Conservation (phyloP, 1,284 basidiomycete species). For the Fomitopsis palustris region DNA sequence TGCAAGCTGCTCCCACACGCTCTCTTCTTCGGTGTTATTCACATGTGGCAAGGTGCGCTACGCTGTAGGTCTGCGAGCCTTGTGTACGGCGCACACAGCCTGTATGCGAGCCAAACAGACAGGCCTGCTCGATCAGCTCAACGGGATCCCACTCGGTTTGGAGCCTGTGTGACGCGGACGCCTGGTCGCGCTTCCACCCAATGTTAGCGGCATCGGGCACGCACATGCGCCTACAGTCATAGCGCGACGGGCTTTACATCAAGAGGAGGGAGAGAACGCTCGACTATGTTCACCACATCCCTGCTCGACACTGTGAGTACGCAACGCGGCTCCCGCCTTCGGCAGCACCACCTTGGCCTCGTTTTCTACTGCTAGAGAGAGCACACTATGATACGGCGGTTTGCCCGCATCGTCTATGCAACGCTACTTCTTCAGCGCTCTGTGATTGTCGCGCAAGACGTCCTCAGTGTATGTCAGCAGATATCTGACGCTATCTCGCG, state of each 20-base stretch:
- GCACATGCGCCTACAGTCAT: background rate
- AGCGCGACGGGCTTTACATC: background rate
- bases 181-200: background rate
- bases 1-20: too few relatives aligned
- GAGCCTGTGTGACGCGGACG: background rate
- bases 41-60: background rate
- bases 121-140: background rate
- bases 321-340: background rate
- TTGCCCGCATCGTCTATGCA: background rate
- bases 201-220: background rate
- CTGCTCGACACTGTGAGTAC: background rate
- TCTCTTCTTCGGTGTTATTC: background rate
- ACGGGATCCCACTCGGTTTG: background rate
- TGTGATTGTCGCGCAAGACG: conserved; percentile 13
- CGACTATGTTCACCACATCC: background rate
- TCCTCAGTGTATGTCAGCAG: background rate
- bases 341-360: background rate
- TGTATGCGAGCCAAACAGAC: background rate
- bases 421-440: background rate
- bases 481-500: conserved; percentile 4
- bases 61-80: background rate
- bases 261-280: background rate
- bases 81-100: background rate
- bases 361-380: background rate
- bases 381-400: background rate